Evolutionary conservation across 148 eudicot species (phyloP).

Genomic region (Rhododendron simsii): DNA sequence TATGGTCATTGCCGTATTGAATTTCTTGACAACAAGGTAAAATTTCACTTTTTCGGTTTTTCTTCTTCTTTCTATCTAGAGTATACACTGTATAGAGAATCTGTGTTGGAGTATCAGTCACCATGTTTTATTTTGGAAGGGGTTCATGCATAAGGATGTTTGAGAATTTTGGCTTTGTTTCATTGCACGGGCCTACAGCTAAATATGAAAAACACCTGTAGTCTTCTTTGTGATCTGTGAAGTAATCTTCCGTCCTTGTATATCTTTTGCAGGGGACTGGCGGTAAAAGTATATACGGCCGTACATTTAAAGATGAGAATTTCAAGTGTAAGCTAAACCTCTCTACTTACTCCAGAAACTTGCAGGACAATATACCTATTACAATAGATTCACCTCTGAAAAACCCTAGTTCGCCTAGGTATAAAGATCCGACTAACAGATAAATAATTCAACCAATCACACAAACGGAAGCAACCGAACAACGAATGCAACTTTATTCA

Average conservation of each 20-base stretch:
- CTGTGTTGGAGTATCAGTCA: neutral
- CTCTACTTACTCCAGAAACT: neutral
- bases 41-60: neutral
- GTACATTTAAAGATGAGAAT: conserved; percentile 92
- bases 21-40: neutral
- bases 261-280: conserved; percentile 78
- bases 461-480: neutral
- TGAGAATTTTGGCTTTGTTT: neutral
- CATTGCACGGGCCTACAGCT: neutral
- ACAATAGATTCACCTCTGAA: neutral
- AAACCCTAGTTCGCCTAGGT: neutral
- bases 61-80: neutral
- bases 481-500: too few relatives aligned
- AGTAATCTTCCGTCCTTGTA: conserved; percentile 1
- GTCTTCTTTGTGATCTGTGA: conserved; percentile 4
- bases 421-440: neutral
- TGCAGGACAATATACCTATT: neutral
- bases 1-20: neutral
- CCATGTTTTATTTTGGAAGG: neutral
- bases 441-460: neutral
- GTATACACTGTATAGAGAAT: neutral
- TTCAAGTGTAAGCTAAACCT: conserved; percentile 67
- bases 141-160: neutral
- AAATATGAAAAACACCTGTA: neutral
- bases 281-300: conserved; percentile 96